These are phyloP conservation scores for Karstenula rhodostoma DNA, from an alignment of 2,329 filamentous ascomycete species.

Conservation along the genomic window DNA sequence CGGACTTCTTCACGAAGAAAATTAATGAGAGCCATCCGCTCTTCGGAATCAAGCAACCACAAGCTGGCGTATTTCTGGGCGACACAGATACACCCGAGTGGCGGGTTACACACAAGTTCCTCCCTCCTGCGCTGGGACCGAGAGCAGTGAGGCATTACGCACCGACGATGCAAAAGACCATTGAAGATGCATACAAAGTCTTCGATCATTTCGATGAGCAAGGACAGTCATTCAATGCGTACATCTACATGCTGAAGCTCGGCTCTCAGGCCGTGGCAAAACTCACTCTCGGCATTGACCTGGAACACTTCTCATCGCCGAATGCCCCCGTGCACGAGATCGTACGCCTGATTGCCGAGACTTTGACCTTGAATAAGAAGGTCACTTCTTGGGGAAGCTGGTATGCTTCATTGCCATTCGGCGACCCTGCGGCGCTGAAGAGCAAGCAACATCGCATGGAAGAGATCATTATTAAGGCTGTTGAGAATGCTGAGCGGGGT, in stretches of 20 bases:
- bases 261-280: conserved; percentile 56
- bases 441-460: conserved; percentile 27
- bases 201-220: conserved; percentile 59
- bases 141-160: conserved; percentile 69
- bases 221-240: conserved; percentile 57
- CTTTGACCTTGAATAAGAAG: conserved; percentile 67
- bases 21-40: conserved; percentile 44
- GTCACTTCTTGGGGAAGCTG: conserved; percentile 63
- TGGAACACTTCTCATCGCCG: conserved; percentile 53
- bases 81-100: conserved; percentile 63
- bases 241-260: conserved; percentile 60
- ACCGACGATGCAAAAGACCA: conserved; percentile 64
- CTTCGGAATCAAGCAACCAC: conserved; percentile 40
- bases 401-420: conserved; percentile 66
- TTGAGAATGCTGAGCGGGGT: conserved; percentile 22
- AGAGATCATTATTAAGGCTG: conserved; percentile 25
- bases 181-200: conserved; percentile 60
- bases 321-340: conserved; percentile 62
- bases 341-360: conserved; percentile 59
- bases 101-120: conserved; percentile 66
- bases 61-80: conserved; percentile 41
- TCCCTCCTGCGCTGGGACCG: conserved; percentile 66
- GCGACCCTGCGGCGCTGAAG: conserved; percentile 56
- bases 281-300: conserved; percentile 54
- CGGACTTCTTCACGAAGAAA: conserved; percentile 54